Evolutionary conservation across 129 eudicot species (phyloP).

Genomic region (Erigeron canadensis): DNA sequence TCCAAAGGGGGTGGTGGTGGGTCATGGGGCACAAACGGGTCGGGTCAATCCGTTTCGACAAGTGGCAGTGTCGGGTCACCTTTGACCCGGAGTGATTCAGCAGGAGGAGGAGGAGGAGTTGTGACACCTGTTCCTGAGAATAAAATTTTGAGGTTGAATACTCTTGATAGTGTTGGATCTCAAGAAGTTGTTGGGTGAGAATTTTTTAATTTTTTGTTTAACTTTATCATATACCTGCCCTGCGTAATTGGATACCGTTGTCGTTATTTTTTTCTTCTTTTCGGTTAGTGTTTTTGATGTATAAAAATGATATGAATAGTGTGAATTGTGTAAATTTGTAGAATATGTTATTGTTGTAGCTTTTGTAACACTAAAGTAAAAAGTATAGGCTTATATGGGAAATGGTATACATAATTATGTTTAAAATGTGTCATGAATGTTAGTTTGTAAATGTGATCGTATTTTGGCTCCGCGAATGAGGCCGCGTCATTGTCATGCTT

Average conservation of each 20-base stretch:
- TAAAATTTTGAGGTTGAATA: constrained; percentile 55
- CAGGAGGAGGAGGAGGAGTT: constrained; percentile 39
- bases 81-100: constrained; percentile 72
- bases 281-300: too few species aligned
- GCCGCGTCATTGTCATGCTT: background rate
- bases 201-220: background rate
- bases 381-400: too few species aligned
- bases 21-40: constrained; percentile 81
- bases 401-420: too few species aligned
- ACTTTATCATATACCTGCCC: background rate
- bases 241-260: too few species aligned
- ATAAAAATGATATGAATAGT: too few species aligned
- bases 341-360: too few species aligned
- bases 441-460: background rate
- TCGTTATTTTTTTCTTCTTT: too few species aligned
- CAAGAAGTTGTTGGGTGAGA: constrained; percentile 74
- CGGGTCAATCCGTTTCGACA: constrained; percentile 90
- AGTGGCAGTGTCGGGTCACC: constrained; percentile 96
- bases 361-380: too few species aligned
- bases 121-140: constrained; percentile 60
- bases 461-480: background rate
- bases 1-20: constrained; percentile 52
- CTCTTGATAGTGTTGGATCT: constrained; percentile 75
- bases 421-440: too few species aligned
- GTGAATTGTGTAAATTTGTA: too few species aligned